phyloP scores from a whole-genome alignment of 164 flowering plant species.

The Stephania yunnanensis region DNA sequence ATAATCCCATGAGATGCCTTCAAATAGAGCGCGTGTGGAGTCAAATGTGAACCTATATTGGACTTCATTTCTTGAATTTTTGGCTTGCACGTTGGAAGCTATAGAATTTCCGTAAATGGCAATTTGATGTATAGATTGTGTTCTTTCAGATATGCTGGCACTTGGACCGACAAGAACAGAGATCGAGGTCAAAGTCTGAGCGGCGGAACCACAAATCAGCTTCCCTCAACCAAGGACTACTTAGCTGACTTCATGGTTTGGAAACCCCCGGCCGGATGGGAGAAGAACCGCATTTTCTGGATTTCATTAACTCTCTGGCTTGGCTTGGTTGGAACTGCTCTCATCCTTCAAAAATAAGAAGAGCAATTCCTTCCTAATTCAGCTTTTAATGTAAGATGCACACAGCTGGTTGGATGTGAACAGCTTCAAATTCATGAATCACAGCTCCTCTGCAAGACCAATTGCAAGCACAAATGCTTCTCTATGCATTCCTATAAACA shows the following conservation, averaged over 20 bases:
- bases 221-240: conserved; percentile 52
- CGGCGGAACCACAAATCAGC: conserved; percentile 48
- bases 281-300: conserved; percentile 59
- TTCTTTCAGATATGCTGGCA: conserved; percentile 55
- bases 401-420: not conserved
- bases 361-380: not conserved
- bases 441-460: not conserved
- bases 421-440: not conserved
- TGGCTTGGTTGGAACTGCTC: conserved; percentile 61
- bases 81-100: not conserved
- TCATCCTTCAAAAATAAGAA: conserved; percentile 43
- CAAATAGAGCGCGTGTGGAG: not conserved
- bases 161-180: conserved; percentile 74
- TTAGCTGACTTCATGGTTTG: conserved; percentile 57
- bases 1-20: not conserved
- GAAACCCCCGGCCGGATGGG: conserved; percentile 62
- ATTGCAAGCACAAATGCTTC: not conserved
- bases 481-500: not conserved
- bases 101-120: not conserved
- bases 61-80: not conserved
- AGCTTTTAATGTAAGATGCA: not conserved
- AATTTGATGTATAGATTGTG: not conserved
- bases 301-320: conserved; percentile 51
- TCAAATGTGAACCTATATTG: not conserved
- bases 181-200: conserved; percentile 30